Conservation (phyloP, 2,329 filamentous ascomycete species). For the Escovopsis sp. region DNA sequence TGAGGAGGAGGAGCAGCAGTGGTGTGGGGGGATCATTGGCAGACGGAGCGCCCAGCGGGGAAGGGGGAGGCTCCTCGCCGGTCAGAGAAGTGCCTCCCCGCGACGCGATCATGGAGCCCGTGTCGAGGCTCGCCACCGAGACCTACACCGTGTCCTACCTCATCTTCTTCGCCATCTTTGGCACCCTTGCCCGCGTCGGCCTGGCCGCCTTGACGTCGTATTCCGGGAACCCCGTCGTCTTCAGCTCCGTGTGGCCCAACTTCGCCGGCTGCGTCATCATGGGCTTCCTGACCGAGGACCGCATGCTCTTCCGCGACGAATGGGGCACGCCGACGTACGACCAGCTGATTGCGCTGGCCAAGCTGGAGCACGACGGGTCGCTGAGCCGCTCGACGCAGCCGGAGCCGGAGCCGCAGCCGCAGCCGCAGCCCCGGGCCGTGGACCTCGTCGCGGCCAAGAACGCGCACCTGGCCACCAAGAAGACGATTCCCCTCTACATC, state of each 20-base stretch:
- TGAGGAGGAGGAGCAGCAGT: conserved; percentile 1
- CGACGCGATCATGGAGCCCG: conserved; percentile 5
- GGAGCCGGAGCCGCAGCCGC: neutral
- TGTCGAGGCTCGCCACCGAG: conserved; percentile 39
- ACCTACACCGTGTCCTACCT: conserved; percentile 69
- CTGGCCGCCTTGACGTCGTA: conserved; percentile 69
- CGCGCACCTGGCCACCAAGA: conserved; percentile 52
- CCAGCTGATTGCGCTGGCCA: conserved; percentile 17
- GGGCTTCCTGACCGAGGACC: conserved; percentile 74
- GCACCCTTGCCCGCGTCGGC: conserved; percentile 71
- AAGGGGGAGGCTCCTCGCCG: neutral
- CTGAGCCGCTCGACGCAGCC: conserved; percentile 11
- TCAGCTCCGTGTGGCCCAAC: conserved; percentile 75
- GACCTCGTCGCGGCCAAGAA: conserved; percentile 35
- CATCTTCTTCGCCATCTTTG: conserved; percentile 70
- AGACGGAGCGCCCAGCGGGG: too few species aligned
- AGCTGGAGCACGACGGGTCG: conserved; percentile 24
- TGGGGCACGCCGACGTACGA: conserved; percentile 37
- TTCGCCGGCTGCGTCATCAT: conserved; percentile 68
- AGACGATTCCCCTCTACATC: conserved; percentile 78
- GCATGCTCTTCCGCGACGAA: conserved; percentile 56
- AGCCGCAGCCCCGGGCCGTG: conserved; percentile 6
- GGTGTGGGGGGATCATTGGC: neutral
- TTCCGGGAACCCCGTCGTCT: conserved; percentile 58
- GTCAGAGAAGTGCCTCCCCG: neutral